A percentile compares a stretch with the other conserved stretches of the same genome.
Conservation (phyloP, 1,284 basidiomycete species). For the Puccinia polysora region DNA sequence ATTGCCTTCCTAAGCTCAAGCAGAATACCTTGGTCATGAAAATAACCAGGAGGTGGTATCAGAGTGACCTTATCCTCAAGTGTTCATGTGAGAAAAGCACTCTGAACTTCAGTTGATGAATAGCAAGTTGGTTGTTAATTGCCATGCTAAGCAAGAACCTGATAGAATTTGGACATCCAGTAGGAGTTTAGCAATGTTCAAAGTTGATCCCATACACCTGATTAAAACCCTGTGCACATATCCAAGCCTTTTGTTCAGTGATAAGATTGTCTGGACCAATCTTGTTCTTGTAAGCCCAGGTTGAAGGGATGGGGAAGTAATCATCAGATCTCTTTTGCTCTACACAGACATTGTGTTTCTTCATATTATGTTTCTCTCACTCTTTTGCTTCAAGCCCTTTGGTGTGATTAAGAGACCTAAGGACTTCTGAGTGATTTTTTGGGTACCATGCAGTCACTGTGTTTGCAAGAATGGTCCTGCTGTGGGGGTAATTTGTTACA, state of each 20-base stretch:
- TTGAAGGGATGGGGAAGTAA: background rate
- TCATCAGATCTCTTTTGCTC: background rate
- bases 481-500: too few relatives aligned
- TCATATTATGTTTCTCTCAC: background rate
- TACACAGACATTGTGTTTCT: background rate
- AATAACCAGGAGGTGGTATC: background rate
- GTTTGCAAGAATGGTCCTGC: too few relatives aligned
- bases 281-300: background rate
- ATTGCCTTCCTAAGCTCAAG: background rate
- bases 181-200: background rate
- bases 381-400: background rate
- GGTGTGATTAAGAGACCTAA: background rate
- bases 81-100: background rate
- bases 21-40: background rate
- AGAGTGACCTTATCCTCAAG: background rate
- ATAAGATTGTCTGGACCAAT: background rate
- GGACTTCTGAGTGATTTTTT: background rate
- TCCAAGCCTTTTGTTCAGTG: background rate
- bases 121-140: background rate
- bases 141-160: background rate
- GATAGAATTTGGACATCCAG: background rate
- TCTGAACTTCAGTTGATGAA: background rate
- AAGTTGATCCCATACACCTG: background rate
- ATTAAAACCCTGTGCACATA: background rate
- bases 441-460: too few relatives aligned